A percentile compares a stretch with the other conserved stretches of the same genome.
These are phyloP conservation scores for Alternaria gaisen DNA, from an alignment of 2,329 filamentous ascomycete species.

Conservation along the genomic window DNA sequence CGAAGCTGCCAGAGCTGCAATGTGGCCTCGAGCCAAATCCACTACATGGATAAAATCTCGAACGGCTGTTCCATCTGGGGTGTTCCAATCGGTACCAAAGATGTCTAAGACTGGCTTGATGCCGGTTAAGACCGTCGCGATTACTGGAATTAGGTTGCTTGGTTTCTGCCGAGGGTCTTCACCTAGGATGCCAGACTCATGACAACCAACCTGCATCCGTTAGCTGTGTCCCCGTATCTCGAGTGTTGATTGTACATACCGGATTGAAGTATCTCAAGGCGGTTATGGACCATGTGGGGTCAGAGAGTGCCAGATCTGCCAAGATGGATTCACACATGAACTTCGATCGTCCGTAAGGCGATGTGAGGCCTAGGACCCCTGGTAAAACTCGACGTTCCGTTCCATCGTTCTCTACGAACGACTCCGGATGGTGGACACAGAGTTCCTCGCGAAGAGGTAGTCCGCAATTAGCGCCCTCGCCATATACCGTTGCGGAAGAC, in stretches of 20 bases:
- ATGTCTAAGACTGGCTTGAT: constrained; percentile 64
- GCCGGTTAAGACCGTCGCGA: constrained; percentile 69
- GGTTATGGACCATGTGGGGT: constrained; percentile 69
- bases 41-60: constrained; percentile 74
- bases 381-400: constrained; percentile 54
- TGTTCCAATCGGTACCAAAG: constrained; percentile 72
- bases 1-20: constrained; percentile 64
- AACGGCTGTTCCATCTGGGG: constrained; percentile 70
- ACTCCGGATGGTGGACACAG: constrained; percentile 61
- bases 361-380: constrained; percentile 67
- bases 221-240: constrained; percentile 4
- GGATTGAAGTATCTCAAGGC: constrained; percentile 74
- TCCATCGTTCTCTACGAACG: constrained; percentile 56
- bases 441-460: constrained; percentile 65
- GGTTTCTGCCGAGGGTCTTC: constrained; percentile 70
- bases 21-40: constrained; percentile 70
- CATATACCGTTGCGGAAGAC: constrained; percentile 73
- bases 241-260: constrained; percentile 34
- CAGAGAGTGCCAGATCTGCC: constrained; percentile 67
- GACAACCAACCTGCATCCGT: constrained; percentile 63
- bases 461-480: constrained; percentile 55
- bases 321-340: constrained; percentile 74
- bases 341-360: constrained; percentile 72
- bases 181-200: constrained; percentile 69
- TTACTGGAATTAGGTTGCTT: constrained; percentile 71